phyloP scores from a whole-genome alignment of 306 rosid genomes.

The Gynostemma pentaphyllum region DNA sequence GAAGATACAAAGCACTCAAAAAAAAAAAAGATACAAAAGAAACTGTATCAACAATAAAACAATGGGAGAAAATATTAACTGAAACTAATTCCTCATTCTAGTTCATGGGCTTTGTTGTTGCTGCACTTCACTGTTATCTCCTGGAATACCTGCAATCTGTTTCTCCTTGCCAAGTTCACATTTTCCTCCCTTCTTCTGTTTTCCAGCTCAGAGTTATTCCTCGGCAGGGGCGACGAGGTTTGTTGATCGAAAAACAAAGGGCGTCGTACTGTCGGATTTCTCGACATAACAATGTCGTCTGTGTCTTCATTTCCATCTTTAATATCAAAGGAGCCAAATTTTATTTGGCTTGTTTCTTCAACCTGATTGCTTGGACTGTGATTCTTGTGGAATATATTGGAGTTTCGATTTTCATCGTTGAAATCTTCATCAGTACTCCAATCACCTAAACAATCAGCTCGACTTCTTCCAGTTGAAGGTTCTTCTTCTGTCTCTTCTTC shows the following conservation, averaged over 20 bases:
- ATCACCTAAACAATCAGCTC: not conserved
- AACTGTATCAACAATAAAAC: not conserved
- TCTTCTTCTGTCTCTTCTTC: not conserved
- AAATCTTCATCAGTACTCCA: conserved; percentile 18
- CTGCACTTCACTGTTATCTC: conserved; percentile 36
- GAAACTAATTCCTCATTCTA: not conserved
- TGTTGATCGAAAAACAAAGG: conserved; percentile 36
- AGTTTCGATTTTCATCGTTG: conserved; percentile 46
- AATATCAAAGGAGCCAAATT: conserved; percentile 24
- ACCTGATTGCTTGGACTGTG: conserved; percentile 23
- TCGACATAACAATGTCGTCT: conserved; percentile 19
- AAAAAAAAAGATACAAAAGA: too few species aligned
- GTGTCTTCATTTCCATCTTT: conserved; percentile 18
- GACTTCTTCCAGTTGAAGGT: not conserved
- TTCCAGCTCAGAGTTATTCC: conserved; percentile 10
- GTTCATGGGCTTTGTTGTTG: conserved; percentile 24
- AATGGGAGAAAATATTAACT: not conserved
- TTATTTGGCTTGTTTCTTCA: conserved; percentile 19
- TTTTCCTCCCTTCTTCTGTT: conserved; percentile 20
- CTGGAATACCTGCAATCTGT: conserved; percentile 46
- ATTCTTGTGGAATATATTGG: conserved; percentile 30
- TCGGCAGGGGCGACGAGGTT: conserved; percentile 23
- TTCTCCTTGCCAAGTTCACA: conserved; percentile 28
- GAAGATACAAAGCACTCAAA: too few species aligned
- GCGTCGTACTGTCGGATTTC: conserved; percentile 44